These are phyloP conservation scores for Kockovaella imperatae DNA, from an alignment of 768 basidiomycete species.

Conservation along the genomic window DNA sequence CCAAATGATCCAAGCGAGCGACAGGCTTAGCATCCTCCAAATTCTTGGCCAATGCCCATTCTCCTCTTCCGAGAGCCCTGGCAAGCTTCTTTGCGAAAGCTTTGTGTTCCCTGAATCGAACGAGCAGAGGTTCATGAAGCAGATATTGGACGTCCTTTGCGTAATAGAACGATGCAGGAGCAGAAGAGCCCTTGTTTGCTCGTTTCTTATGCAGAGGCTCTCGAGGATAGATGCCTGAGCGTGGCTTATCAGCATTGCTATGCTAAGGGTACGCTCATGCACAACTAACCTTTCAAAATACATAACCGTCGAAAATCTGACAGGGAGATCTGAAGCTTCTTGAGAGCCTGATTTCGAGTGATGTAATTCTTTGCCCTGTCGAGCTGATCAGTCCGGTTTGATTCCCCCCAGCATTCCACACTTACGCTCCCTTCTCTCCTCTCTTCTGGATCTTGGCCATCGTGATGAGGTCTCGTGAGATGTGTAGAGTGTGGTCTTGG, in stretches of 20 bases:
- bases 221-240: conserved; percentile 86
- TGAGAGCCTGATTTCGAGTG: conserved; percentile 82
- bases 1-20: conserved; percentile 86
- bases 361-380: conserved; percentile 50
- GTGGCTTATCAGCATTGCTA: not conserved
- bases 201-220: conserved; percentile 85
- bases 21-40: conserved; percentile 87
- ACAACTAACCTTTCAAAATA: conserved; percentile 78
- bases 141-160: conserved; percentile 96
- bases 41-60: conserved; percentile 91
- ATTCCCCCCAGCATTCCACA: not conserved
- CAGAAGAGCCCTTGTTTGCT: conserved; percentile 95
- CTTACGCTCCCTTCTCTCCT: conserved; percentile 47
- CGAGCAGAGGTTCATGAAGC: conserved; percentile 88
- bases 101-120: conserved; percentile 92
- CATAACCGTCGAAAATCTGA: conserved; percentile 94
- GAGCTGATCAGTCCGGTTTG: conserved; percentile 1
- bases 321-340: conserved; percentile 91
- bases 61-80: conserved; percentile 81
- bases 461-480: not conserved
- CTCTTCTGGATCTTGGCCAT: conserved; percentile 48
- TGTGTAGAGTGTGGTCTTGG: too few species aligned
- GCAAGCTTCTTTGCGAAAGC: conserved; percentile 95
- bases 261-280: conserved; percentile 1
- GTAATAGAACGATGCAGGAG: conserved; percentile 96